Base-by-base conservation (phyloP, 148 eudicot species). In the Selenicereus undatus region DNA sequence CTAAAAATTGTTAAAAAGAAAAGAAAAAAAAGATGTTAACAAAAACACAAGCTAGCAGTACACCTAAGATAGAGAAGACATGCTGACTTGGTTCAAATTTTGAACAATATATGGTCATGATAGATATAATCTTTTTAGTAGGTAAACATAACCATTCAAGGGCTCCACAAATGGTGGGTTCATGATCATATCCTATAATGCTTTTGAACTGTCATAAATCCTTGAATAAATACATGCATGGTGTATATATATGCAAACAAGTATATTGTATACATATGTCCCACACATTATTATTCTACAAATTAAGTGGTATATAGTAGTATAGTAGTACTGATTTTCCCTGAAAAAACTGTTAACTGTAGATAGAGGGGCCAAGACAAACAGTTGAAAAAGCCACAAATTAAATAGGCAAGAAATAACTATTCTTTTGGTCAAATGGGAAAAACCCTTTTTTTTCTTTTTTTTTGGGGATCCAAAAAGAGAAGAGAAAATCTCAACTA, bases 381-480 rank as follows among this genome's bases (percentile, higher is more conserved):
- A 64, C 68, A 1, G 68, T 56, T 56, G 22, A 24, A 64, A 17
- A 64, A 8, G 80, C 14, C 78, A 84, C 81, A 81, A 81, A 81
- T 73, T 81, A 81, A 81, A 81, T 73, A 77, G 74, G 80, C 83
- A 80, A 77, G 70, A 84, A 77, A 84, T 84, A 79, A 79, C 2
- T 32, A 32, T 83, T 83, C 77, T 48, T 16, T 54, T 51, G 81
- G 75, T 72, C 78, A 83, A 83, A 80, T 80, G 68, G 80, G 83
- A 80, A 73, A 76, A 62, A 80, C 12, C 50, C 30, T n/a, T 45
- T 68, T 39, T 36, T 83, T 72, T 20, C 45, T 13, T 27, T 77
- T n/a, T 77, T 81, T 64, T 65, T 77, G 81, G 81, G 83, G 83
- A 81, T 84, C 83, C 83, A 73, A 80, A 71, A 80, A 80, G 71